These are phyloP conservation scores for Lactarius deliciosus DNA, from an alignment of 768 basidiomycete species.

Conservation along the genomic window DNA sequence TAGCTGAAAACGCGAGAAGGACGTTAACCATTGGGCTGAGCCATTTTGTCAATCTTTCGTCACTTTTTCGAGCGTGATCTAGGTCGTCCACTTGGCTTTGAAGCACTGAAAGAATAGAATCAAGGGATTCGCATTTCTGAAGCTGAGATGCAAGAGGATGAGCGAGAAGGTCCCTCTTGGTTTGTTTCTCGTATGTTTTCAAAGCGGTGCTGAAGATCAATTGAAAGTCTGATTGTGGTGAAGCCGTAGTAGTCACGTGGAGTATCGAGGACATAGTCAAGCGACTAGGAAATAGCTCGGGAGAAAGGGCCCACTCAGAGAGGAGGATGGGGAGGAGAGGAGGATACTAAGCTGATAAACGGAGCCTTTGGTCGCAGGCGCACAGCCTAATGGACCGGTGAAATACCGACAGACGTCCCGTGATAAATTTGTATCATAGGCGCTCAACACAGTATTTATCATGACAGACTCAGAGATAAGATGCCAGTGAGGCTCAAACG, in stretches of 20 bases:
- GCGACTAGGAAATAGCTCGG: not conserved
- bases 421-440: not conserved
- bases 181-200: conserved; percentile 5
- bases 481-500: not conserved
- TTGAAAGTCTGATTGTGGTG: not conserved
- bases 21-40: not conserved
- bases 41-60: not conserved
- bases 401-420: not conserved
- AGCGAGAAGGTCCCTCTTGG: not conserved
- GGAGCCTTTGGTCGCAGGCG: not conserved
- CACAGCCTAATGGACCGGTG: no score
- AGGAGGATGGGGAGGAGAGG: not conserved
- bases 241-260: not conserved
- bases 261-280: not conserved
- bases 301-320: not conserved
- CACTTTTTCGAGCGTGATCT: not conserved
- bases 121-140: not conserved
- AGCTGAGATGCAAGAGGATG: conserved; percentile 8
- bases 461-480: not conserved
- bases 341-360: not conserved
- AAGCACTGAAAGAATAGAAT: not conserved
- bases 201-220: not conserved
- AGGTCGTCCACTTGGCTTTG: not conserved
- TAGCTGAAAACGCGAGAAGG: conserved; percentile 5
- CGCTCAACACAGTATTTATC: not conserved